These are phyloP conservation scores for Boletus vermiculosoides DNA, from an alignment of 768 basidiomycete genomes.

Conservation along the genomic window DNA sequence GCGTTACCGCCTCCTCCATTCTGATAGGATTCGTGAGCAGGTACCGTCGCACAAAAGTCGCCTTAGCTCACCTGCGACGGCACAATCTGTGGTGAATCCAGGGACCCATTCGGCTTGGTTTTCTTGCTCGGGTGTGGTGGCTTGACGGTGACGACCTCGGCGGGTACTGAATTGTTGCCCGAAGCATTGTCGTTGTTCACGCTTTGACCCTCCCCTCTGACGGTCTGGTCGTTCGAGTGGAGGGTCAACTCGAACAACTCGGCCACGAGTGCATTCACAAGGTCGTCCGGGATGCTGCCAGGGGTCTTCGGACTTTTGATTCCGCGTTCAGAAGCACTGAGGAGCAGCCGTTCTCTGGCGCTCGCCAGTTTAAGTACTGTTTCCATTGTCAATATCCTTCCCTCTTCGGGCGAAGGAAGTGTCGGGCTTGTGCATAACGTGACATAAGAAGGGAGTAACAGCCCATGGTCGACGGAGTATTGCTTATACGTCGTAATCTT, in stretches of 20 bases:
- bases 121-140: not conserved
- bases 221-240: constrained; percentile 1
- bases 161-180: not conserved
- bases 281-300: constrained; percentile 22
- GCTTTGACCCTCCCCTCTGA: constrained; percentile 8
- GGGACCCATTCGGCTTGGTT: not conserved
- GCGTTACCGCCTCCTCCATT: not conserved
- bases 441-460: constrained; percentile 54
- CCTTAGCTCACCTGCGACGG: constrained; percentile 1
- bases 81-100: rapidly evolving
- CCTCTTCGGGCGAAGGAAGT: constrained; percentile 54
- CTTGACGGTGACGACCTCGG: not conserved
- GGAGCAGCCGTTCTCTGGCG: constrained; percentile 48
- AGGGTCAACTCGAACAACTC: constrained; percentile 33
- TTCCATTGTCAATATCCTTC: constrained; percentile 53
- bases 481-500: constrained; percentile 58
- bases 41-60: not conserved
- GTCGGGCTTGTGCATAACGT: constrained; percentile 48
- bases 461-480: constrained; percentile 45
- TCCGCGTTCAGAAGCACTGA: constrained; percentile 34
- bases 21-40: constrained; percentile 6
- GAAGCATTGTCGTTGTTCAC: not conserved
- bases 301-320: constrained; percentile 29
- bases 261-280: constrained; percentile 29
- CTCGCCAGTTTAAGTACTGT: constrained; percentile 50